Base-by-base conservation (phyloP, 2,329 filamentous ascomycete genomes). In the Stagonosporopsis tanaceti region DNA sequence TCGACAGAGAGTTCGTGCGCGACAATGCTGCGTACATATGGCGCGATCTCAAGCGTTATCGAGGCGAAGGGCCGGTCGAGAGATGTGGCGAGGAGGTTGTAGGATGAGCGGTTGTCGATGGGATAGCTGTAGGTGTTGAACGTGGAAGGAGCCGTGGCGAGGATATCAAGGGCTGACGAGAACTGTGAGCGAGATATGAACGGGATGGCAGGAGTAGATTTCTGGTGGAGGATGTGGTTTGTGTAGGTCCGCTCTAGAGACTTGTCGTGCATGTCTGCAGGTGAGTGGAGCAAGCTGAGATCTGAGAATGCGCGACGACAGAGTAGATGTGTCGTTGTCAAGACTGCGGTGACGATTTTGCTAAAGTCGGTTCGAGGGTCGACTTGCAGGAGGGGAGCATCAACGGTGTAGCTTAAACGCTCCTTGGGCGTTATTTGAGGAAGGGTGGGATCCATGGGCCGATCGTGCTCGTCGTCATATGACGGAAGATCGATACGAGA, bases 11-110 rank as follows among this genome's bases (percentile, higher is more conserved):
- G 79, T 66, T 98, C 94, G 70, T 89, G 90, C 0, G 87, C 82
- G 2, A 94, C 87, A 58, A 99, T 98, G 35, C 84, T 83, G 11
- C 96, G 90, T n/a, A 98, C 85, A 73, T 92, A 98, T 0, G 96
- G 95, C 0, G 93, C 93, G 2, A 98, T 81, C 62, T 99, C 95
- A 12, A 89, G 79, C 0, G 85, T 83, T 30, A 97, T 86, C 20
- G 88, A 80, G 0, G 76, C 74, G 66, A 90, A 79, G 0, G 87
- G 87, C 40, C 90, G 86, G 67, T 97, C 92, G 63, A 97, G 92
- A 0, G 89, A 87, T 0, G 91, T 93, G 0, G 89, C 82, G 32
- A 87, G 85, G 1, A 92, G 81, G 40, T 80, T 80, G 17, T 70
- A 74, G 1, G 76, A 71, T 28, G 69, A 65, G 20, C 61, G 65